Conservation (phyloP, 2,329 filamentous ascomycete species). For the Biscogniauxia mediterranea region DNA sequence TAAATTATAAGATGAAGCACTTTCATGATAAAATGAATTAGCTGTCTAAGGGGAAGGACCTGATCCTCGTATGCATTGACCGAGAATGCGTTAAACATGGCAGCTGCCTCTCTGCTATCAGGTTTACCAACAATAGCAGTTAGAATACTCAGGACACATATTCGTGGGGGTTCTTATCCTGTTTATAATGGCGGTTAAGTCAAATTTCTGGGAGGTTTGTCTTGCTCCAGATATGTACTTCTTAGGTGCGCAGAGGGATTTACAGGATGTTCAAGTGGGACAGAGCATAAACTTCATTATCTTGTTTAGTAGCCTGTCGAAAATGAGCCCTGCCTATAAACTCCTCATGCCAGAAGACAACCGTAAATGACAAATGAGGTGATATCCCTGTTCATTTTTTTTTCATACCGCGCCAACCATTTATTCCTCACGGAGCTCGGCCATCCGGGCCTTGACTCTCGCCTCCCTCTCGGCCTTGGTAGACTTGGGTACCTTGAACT, state of each 20-base stretch:
- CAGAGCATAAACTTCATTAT: conserved; percentile 30
- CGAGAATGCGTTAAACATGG: too few relatives aligned
- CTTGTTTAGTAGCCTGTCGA: conserved; percentile 28
- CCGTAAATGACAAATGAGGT: conserved; percentile 27
- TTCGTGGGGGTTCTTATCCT: neutral
- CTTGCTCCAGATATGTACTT: neutral
- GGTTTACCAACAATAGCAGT: neutral
- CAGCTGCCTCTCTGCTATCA: too few relatives aligned
- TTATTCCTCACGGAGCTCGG: conserved; percentile 64
- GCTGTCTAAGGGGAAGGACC: too few relatives aligned
- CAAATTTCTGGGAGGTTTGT: neutral
- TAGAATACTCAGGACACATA: neutral
- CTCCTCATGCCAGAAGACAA: conserved; percentile 33
- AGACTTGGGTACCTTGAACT: conserved; percentile 77
- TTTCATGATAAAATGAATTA: too few relatives aligned
- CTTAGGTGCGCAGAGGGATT: neutral
- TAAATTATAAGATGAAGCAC: too few relatives aligned
- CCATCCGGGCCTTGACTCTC: conserved; percentile 88
- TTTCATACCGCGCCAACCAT: conserved; percentile 18
- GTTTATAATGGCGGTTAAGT: neutral
- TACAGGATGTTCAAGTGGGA: conserved; percentile 2
- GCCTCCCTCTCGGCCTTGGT: conserved; percentile 79
- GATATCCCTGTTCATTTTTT: conserved; percentile 18
- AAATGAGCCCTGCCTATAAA: conserved; percentile 30
- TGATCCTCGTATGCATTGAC: too few relatives aligned